Evolutionary conservation across 768 basidiomycete genomes (phyloP).

Genomic region (Russula sp.): DNA sequence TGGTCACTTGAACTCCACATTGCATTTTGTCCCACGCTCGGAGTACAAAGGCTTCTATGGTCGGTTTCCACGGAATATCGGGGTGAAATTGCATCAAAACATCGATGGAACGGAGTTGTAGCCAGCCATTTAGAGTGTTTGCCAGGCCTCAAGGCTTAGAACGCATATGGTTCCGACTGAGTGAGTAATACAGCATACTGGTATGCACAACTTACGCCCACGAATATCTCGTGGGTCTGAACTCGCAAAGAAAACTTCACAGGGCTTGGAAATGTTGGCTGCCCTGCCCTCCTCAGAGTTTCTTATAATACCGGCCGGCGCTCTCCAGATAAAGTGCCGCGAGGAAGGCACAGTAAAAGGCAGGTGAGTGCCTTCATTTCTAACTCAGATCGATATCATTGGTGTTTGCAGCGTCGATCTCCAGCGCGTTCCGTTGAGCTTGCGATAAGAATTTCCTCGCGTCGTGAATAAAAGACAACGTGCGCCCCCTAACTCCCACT

Average conservation of each 20-base stretch:
- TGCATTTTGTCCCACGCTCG: background rate
- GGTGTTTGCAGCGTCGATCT: background rate
- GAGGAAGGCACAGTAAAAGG: background rate
- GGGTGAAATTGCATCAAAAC: background rate
- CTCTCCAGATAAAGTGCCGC: slow-evolving; percentile 3
- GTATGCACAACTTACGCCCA: background rate
- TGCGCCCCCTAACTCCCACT: background rate
- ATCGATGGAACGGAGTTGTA: background rate
- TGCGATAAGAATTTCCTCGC: background rate
- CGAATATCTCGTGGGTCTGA: background rate
- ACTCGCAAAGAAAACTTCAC: background rate
- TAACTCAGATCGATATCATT: slow-evolving; percentile 11
- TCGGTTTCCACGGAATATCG: background rate
- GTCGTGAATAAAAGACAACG: background rate
- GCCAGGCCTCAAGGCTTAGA: background rate
- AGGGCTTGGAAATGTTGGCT: background rate
- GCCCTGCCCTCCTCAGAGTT: slow-evolving; percentile 4
- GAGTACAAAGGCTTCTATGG: background rate
- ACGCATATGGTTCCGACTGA: background rate
- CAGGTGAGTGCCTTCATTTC: background rate
- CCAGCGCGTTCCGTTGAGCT: slow-evolving; percentile 3
- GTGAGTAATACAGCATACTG: background rate
- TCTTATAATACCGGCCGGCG: background rate
- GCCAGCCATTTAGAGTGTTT: background rate
- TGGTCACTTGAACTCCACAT: slow-evolving; percentile 4